Evolutionary conservation across 768 basidiomycete genomes (phyloP).

Genomic region (Dacryopinax spathularia): DNA sequence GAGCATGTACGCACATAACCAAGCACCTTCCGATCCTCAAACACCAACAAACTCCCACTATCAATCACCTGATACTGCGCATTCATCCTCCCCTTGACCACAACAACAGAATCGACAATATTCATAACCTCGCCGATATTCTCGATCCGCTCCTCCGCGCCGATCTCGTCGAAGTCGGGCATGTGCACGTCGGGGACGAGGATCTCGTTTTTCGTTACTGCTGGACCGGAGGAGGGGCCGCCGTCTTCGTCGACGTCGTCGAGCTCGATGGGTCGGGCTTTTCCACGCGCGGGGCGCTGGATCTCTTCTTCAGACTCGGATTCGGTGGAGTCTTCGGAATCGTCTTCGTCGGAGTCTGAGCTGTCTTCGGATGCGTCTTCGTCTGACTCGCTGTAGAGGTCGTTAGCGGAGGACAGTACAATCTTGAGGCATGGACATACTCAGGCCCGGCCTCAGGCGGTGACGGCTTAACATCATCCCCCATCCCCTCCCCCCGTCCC

Average conservation of each 20-base stretch:
- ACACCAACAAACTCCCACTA: constrained; percentile 79
- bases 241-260: constrained; percentile 12
- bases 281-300: not conserved
- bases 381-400: too few species aligned
- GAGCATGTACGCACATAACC: constrained; percentile 54
- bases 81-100: constrained; percentile 48
- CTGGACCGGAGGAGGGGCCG: too few species aligned
- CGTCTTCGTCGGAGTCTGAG: constrained; percentile 7
- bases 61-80: constrained; percentile 59
- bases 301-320: not conserved
- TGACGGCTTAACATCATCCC: not conserved
- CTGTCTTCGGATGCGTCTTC: constrained; percentile 7
- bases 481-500: not conserved
- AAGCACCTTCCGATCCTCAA: constrained; percentile 75
- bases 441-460: not conserved
- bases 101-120: constrained; percentile 56
- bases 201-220: constrained; percentile 33
- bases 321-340: not conserved
- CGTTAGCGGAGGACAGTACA: not conserved
- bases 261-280: not conserved
- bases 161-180: constrained; percentile 52
- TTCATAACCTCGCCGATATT: constrained; percentile 66
- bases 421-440: constrained; percentile 4
- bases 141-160: constrained; percentile 49
- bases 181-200: constrained; percentile 22